A percentile compares a stretch with the other conserved stretches of the same genome.
Conservation (phyloP, 257 asterid species). For the Solanum pinnatisectum region DNA sequence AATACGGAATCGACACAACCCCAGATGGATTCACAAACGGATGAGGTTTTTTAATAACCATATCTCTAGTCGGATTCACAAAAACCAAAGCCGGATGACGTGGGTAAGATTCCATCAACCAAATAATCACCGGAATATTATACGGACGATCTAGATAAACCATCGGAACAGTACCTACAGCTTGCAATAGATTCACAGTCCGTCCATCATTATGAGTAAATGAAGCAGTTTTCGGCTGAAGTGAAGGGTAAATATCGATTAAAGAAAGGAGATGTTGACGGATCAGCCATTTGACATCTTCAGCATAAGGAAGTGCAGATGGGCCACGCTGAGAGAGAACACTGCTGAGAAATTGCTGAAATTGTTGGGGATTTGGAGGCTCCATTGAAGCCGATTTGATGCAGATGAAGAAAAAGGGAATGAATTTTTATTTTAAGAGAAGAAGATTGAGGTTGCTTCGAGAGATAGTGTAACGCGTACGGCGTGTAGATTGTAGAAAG, state of each 20-base stretch:
- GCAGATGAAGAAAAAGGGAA: not conserved
- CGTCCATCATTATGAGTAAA: conserved; percentile 98
- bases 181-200: conserved; percentile 71
- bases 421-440: not conserved
- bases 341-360: conserved; percentile 66
- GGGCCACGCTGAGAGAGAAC: conserved; percentile 83
- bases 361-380: conserved; percentile 30
- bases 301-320: conserved; percentile 62
- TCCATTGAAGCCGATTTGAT: not conserved
- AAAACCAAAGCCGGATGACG: conserved; percentile 74
- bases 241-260: conserved; percentile 57
- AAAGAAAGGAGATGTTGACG: conserved; percentile 71
- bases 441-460: not conserved
- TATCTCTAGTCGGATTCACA: conserved; percentile 83
- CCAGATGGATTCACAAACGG: conserved; percentile 82
- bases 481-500: not conserved
- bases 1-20: conserved; percentile 60
- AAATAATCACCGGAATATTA: conserved; percentile 77
- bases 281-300: conserved; percentile 66
- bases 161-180: conserved; percentile 87
- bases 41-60: conserved; percentile 80
- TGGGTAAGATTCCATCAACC: conserved; percentile 91
- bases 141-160: conserved; percentile 53
- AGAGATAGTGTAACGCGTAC: not conserved
- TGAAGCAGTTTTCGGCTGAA: conserved; percentile 62